Evolutionary conservation across 1,284 basidiomycete species (phyloP).

Genomic region (Sphaerobolus stellatus): DNA sequence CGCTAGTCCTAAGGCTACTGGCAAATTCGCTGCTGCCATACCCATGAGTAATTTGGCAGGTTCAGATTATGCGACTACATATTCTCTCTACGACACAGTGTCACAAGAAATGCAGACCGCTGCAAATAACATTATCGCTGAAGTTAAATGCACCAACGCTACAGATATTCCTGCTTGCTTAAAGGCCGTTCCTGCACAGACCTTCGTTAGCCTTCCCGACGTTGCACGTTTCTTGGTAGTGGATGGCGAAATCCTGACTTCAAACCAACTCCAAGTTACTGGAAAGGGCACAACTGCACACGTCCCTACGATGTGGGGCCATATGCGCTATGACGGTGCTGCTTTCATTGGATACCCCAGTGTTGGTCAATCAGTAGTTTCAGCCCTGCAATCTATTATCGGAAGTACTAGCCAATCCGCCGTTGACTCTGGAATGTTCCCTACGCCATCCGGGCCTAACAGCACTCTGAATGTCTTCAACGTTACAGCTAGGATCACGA

Average conservation of each 20-base stretch:
- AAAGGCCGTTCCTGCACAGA: conserved; percentile 30
- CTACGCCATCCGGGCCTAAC: conserved; percentile 28
- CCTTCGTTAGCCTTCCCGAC: conserved; percentile 33
- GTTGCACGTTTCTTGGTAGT: conserved; percentile 44
- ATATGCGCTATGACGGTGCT: conserved; percentile 42
- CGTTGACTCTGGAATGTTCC: conserved; percentile 28
- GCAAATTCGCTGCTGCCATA: conserved; percentile 47
- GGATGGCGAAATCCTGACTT: conserved; percentile 44
- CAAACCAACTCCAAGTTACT: conserved; percentile 38
- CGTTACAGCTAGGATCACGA: conserved; percentile 34
- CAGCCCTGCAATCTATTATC: neutral
- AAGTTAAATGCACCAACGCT: conserved; percentile 32
- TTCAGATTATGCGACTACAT: conserved; percentile 42
- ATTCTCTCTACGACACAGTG: conserved; percentile 41
- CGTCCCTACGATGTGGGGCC: conserved; percentile 48
- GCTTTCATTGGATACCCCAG: conserved; percentile 26
- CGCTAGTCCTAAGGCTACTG: conserved; percentile 41
- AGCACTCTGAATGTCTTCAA: conserved; percentile 36
- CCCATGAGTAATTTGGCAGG: conserved; percentile 50
- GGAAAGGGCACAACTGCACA: conserved; percentile 39
- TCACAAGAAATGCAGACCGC: conserved; percentile 31
- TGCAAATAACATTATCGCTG: conserved; percentile 34
- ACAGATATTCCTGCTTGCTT: conserved; percentile 33
- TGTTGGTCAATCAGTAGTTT: neutral
- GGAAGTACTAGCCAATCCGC: neutral